These are phyloP conservation scores for Hyparrhenia diplandra DNA, from an alignment of 176 grass and related monocot genomes.

Conservation along the genomic window DNA sequence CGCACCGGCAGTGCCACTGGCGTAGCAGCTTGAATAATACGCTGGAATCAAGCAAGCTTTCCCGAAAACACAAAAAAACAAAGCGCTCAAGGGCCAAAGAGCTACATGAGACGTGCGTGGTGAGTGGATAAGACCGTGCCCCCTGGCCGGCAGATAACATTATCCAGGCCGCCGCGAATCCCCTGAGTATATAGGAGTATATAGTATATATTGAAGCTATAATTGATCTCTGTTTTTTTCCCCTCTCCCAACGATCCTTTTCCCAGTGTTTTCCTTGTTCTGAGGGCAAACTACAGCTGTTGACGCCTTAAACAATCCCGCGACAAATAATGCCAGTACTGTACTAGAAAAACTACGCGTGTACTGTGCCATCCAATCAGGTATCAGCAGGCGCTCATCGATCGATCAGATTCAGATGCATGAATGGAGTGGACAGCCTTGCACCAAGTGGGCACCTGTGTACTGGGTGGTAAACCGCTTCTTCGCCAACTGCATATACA, in stretches of 20 bases:
- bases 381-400: background rate
- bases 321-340: background rate
- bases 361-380: background rate
- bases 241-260: background rate
- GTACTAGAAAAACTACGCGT: no score
- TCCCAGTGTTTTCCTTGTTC: slow-evolving; percentile 1
- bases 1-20: background rate
- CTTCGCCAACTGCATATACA: background rate
- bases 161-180: slow-evolving; percentile 38
- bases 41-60: background rate
- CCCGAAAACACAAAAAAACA: slow-evolving; percentile 8
- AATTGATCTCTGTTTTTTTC: background rate
- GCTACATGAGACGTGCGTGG: background rate
- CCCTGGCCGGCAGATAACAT: slow-evolving; percentile 13
- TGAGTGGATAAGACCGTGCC: slow-evolving; percentile 27
- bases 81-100: background rate
- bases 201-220: no score
- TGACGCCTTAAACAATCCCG: background rate
- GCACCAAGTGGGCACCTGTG: slow-evolving; percentile 15
- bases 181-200: no score
- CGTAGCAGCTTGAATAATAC: background rate
- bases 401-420: background rate
- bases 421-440: background rate
- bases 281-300: slow-evolving; percentile 29
- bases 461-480: background rate